Conservation (phyloP, 352 stramenopile species). For the Phytophthora sp. region DNA sequence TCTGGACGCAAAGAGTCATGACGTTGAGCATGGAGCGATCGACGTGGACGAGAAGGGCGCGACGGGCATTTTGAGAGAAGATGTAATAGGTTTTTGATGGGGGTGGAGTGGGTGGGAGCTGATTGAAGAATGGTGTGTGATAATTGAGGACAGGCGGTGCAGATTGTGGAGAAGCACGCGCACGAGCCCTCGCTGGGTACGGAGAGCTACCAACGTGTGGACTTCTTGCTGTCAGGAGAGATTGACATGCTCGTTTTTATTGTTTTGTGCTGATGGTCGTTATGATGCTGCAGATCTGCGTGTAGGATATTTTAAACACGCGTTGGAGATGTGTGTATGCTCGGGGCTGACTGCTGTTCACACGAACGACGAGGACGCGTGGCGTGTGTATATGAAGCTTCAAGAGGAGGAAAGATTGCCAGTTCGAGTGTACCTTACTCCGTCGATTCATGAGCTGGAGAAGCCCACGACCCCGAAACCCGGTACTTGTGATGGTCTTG, state of each 20-base stretch:
- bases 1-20: slow-evolving; percentile 36
- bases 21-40: slow-evolving; percentile 53
- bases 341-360: slow-evolving; percentile 86
- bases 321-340: slow-evolving; percentile 70
- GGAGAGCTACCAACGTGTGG: not conserved
- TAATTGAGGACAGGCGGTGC: slow-evolving; percentile 53
- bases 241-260: not conserved
- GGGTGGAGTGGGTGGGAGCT: not conserved
- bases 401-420: slow-evolving; percentile 61
- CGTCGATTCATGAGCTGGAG: slow-evolving; percentile 67
- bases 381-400: slow-evolving; percentile 81
- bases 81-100: slow-evolving; percentile 35
- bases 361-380: slow-evolving; percentile 86
- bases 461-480: slow-evolving; percentile 47
- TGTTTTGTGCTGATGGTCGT: not conserved
- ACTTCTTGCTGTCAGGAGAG: not conserved
- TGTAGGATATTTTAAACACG: slow-evolving; percentile 61
- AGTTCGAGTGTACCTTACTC: slow-evolving; percentile 82
- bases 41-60: slow-evolving; percentile 68
- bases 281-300: slow-evolving; percentile 48
- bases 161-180: slow-evolving; percentile 74
- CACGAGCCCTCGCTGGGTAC: slow-evolving; percentile 73
- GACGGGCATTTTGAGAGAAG: slow-evolving; percentile 76
- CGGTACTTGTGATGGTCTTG: slow-evolving; percentile 50
- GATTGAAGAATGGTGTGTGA: not conserved